phyloP scores from a whole-genome alignment of 805 yeast genomes.

The Kodamaea sagamina region DNA sequence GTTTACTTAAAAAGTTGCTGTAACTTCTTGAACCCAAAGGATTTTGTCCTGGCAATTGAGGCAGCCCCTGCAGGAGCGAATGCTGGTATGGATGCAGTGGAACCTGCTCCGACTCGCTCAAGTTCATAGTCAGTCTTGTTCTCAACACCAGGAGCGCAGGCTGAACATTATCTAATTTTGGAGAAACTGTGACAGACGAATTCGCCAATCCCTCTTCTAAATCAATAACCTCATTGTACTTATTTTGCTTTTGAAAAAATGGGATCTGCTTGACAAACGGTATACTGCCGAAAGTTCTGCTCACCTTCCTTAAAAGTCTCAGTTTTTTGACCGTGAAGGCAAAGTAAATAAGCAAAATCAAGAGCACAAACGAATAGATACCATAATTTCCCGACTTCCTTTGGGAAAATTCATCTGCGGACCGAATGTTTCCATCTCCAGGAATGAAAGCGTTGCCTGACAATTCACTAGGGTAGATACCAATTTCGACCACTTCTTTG shows the following conservation, averaged over 20 bases:
- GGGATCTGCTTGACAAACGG: constrained; percentile 6
- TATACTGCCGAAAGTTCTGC: background rate
- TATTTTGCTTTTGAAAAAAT: constrained; percentile 1
- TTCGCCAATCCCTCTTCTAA: constrained; percentile 39
- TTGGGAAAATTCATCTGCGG: constrained; percentile 21
- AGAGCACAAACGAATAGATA: constrained; percentile 18
- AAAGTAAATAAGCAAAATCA: constrained; percentile 19
- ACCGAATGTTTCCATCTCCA: constrained; percentile 26
- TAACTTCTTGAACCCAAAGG: constrained; percentile 14
- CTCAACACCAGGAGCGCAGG: constrained; percentile 30
- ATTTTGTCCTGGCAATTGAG: constrained; percentile 8
- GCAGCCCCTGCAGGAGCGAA: constrained; percentile 1
- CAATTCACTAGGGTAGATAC: constrained; percentile 44
- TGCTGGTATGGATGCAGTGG: constrained; percentile 8
- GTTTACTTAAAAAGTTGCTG: constrained; percentile 38
- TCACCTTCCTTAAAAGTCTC: constrained; percentile 3
- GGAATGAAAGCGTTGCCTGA: constrained; percentile 35
- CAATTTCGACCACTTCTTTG: constrained; percentile 27
- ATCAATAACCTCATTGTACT: constrained; percentile 9
- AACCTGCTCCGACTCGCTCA: constrained; percentile 21
- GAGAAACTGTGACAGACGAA: constrained; percentile 14
- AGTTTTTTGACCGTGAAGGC: background rate
- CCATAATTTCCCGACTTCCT: constrained; percentile 11
- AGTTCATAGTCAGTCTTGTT: constrained; percentile 39
- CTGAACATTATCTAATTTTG: constrained; percentile 13